Percentiles rank a stretch among this genome's conserved stretches.
Conservation (phyloP, 768 basidiomycete species). For the Hygrophorus russula region DNA sequence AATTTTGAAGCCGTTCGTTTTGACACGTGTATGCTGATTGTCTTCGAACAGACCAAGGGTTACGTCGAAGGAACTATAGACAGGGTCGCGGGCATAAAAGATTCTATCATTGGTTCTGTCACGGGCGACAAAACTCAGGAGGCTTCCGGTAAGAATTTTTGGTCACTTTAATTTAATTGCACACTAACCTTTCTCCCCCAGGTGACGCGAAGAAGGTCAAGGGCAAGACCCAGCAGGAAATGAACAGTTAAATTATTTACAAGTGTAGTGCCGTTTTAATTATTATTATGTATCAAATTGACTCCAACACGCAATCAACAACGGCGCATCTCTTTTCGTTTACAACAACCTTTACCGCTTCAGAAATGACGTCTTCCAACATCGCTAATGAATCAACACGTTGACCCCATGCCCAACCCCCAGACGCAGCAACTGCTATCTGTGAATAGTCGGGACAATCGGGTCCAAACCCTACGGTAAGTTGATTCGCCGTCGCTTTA, state of each 20-base stretch:
- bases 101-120: slow-evolving; percentile 39
- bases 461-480: slow-evolving; percentile 58
- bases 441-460: slow-evolving; percentile 46
- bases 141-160: slow-evolving; percentile 25
- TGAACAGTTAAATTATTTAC: neutral
- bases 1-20: too few species aligned
- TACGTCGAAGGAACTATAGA: slow-evolving; percentile 37
- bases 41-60: slow-evolving; percentile 16
- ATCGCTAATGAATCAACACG: slow-evolving; percentile 19
- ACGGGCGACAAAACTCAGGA: slow-evolving; percentile 41
- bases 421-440: slow-evolving; percentile 58
- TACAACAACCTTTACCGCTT: slow-evolving; percentile 45
- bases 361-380: slow-evolving; percentile 24
- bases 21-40: too few species aligned
- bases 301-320: slow-evolving; percentile 46
- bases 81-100: slow-evolving; percentile 34
- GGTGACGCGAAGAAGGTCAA: slow-evolving; percentile 7
- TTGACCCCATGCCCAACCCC: slow-evolving; percentile 53
- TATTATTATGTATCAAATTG: slow-evolving; percentile 16
- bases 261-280: too few species aligned
- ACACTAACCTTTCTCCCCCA: neutral
- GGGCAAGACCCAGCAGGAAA: slow-evolving; percentile 8
- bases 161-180: too few species aligned
- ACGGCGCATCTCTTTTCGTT: slow-evolving; percentile 54
- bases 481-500: slow-evolving; percentile 29